Evolutionary conservation across 768 basidiomycete species (phyloP), one percentile per base, ranked within the genome.

Genomic region (Phylloporus rhodoxanthus): DNA sequence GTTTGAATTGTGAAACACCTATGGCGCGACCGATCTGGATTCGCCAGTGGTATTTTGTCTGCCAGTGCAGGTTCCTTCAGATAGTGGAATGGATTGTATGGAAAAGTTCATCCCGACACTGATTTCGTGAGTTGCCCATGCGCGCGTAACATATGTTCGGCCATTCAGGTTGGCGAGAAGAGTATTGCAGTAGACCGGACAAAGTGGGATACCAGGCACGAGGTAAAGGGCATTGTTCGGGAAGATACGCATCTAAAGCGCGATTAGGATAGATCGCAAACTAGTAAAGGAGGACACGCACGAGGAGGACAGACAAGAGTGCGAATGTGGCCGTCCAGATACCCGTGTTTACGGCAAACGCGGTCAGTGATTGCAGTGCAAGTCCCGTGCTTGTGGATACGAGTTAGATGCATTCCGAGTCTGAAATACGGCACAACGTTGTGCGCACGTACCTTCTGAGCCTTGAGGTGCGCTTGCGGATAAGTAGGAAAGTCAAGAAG

Each of bases 291-390:
- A 25, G 4, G 8, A 59, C 78, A 81, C 32, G 34, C 54, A 55
- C 84, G 73, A 11, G 77, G 75, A 51, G 78, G 8, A 41, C 1
- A 2, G 40, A 65, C 4, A 76, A 72, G 62, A 81, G 79, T 4
- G 73, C 66, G 5, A 59, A 64, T 0, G 76, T 76, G 53, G 82
- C 81, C 13, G 78, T 72, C 13, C 75, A 76, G 8, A 80, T 72
- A 2, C 77, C 70, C 1, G 51, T 47, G 17, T 51, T 46, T 13
- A 57, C 37, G 1, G 51, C 43, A 19, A 57, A 57, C 6, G 57
- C 10, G 0, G 3, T 34, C 10, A 59, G 50, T 5, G 43, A 40
- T 26, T 57, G 54, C 1, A 59, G 29, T 8, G 52, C 2, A 21
- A 47, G 39, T 2, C 8, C 33, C 21, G 52, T 57, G 2, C 58